A percentile compares a stretch with the other conserved stretches of the same genome.
Evolutionary conservation across 2,329 filamentous ascomycete genomes (phyloP).

Genomic region (Phaeosphaeriaceae sp.): DNA sequence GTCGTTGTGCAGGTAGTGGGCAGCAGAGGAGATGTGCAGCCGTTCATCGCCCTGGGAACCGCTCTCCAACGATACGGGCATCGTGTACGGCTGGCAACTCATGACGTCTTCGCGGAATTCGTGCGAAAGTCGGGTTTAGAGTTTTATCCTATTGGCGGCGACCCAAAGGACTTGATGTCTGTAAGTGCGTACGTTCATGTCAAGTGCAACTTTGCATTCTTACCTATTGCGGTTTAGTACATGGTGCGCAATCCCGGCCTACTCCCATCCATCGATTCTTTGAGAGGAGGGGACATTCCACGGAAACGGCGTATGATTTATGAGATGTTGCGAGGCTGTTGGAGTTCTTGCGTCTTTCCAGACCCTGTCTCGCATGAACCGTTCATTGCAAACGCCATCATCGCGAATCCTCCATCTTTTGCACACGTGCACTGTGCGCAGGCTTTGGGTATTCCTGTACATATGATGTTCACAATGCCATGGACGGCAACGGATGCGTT

Average conservation of each 20-base stretch:
- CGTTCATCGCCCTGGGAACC: slow-evolving; percentile 62
- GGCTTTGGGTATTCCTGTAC: slow-evolving; percentile 72
- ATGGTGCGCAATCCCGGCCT: slow-evolving; percentile 58
- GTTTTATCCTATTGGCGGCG: slow-evolving; percentile 42
- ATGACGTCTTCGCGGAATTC: slow-evolving; percentile 18
- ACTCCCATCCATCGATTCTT: slow-evolving; percentile 31
- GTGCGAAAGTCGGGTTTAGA: slow-evolving; percentile 37
- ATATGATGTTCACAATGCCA: slow-evolving; percentile 83
- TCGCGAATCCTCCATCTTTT: slow-evolving; percentile 78
- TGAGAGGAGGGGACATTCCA: slow-evolving; percentile 40
- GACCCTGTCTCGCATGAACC: slow-evolving; percentile 54
- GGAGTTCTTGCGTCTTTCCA: slow-evolving; percentile 43
- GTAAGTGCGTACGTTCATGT: not conserved
- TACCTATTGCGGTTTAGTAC: slow-evolving; percentile 26
- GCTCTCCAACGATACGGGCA: slow-evolving; percentile 43
- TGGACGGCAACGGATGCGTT: slow-evolving; percentile 55
- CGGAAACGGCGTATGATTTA: slow-evolving; percentile 35
- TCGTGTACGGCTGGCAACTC: slow-evolving; percentile 34
- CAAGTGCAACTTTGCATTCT: too few relatives aligned
- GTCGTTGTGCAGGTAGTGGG: slow-evolving; percentile 64
- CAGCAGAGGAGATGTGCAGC: slow-evolving; percentile 63
- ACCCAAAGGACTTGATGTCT: slow-evolving; percentile 53
- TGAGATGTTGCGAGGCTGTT: slow-evolving; percentile 40
- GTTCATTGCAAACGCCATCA: slow-evolving; percentile 81
- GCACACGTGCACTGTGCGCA: slow-evolving; percentile 76